Conservation (phyloP, 106 monocot species). For the Allium fistulosum region DNA sequence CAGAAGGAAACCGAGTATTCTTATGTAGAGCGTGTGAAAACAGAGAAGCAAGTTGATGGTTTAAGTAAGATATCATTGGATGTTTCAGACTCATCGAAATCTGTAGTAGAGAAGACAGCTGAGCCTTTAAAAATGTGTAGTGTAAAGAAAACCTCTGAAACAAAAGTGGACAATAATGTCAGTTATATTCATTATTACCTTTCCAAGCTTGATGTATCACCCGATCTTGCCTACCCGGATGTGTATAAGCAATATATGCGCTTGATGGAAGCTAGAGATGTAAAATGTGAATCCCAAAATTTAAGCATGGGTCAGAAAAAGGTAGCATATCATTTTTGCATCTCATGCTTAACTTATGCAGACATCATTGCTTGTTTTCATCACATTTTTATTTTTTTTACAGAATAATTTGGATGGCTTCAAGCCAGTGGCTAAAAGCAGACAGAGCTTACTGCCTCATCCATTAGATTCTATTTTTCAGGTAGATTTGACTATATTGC, state of each 20-base stretch:
- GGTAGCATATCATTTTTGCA: conserved; percentile 12
- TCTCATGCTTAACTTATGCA: not conserved
- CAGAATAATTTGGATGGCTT: conserved; percentile 8
- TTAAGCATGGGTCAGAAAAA: conserved; percentile 5
- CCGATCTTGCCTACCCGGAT: conserved; percentile 37
- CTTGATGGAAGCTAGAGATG: conserved; percentile 7
- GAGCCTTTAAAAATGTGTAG: conserved; percentile 12
- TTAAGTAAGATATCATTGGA: conserved; percentile 16
- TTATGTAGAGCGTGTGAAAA: conserved; percentile 12
- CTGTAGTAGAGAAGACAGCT: conserved; percentile 3
- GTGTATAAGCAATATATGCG: conserved; percentile 36
- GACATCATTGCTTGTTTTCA: no score
- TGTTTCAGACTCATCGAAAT: conserved; percentile 6
- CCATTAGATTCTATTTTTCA: conserved; percentile 27
- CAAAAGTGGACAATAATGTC: conserved; percentile 1
- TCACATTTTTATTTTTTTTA: not conserved
- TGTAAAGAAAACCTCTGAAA: not conserved
- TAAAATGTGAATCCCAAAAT: not conserved
- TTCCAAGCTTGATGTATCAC: conserved; percentile 55
- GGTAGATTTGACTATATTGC: conserved; percentile 22
- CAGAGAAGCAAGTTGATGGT: conserved; percentile 18
- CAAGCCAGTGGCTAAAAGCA: conserved; percentile 6
- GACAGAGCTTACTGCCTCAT: conserved; percentile 16
- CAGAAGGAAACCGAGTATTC: conserved; percentile 22
- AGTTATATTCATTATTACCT: conserved; percentile 21